Percentiles rank a stretch among this genome's conserved stretches.
phyloP scores from a whole-genome alignment of 2,329 filamentous ascomycete genomes.

The Cladosporium halotolerans region DNA sequence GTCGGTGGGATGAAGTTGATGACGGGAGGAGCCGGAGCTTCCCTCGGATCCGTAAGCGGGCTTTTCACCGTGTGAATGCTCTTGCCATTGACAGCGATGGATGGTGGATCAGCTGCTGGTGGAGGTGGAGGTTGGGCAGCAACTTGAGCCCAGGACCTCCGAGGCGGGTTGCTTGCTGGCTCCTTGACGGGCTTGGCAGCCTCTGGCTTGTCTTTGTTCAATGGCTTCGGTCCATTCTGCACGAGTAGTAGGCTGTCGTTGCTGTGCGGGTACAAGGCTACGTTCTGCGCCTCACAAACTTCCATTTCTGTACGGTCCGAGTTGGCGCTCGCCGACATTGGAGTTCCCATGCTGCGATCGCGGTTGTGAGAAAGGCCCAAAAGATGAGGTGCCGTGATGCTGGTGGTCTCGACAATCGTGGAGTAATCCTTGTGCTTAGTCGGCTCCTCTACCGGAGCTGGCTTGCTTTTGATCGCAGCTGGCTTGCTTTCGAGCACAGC shows the following conservation, averaged over 20 bases:
- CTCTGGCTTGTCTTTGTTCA: conserved; percentile 9
- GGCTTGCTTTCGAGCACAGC: neutral
- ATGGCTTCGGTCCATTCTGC: conserved; percentile 37
- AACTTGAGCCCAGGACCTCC: too few relatives aligned
- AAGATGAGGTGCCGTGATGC: conserved; percentile 1
- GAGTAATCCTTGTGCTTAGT: neutral
- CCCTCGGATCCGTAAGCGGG: conserved; percentile 53
- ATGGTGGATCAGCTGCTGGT: neutral
- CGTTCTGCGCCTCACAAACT: conserved; percentile 55
- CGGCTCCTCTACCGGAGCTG: neutral
- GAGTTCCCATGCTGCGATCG: conserved; percentile 5
- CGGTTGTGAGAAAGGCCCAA: conserved; percentile 1
- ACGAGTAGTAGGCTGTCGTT: conserved; percentile 60
- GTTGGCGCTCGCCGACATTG: conserved; percentile 2
- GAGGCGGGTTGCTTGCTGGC: neutral
- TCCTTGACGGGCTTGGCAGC: neutral
- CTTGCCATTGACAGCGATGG: conserved; percentile 10
- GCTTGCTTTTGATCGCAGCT: neutral
- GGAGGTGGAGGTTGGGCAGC: neutral
- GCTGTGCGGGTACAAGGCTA: conserved; percentile 57
- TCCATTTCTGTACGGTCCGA: conserved; percentile 36
- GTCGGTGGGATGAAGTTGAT: conserved; percentile 52
- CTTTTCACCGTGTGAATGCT: conserved; percentile 40
- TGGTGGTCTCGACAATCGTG: conserved; percentile 8
- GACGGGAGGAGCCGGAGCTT: conserved; percentile 51